These are phyloP conservation scores for Ceratobasidium sp. DNA, from an alignment of 1,284 basidiomycete species.

Conservation along the genomic window DNA sequence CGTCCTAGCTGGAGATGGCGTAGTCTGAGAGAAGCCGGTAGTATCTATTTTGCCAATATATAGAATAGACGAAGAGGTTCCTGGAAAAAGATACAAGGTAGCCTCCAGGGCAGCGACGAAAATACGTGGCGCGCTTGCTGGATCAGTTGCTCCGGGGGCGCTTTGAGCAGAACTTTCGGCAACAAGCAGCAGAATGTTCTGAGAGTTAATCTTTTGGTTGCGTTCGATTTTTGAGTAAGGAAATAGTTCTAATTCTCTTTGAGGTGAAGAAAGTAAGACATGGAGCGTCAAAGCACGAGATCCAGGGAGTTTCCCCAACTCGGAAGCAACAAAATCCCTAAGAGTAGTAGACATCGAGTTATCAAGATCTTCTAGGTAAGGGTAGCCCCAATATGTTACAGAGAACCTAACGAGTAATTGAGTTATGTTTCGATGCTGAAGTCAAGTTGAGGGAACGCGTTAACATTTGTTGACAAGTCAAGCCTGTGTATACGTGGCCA, in stretches of 20 bases:
- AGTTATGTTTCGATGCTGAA: too few species aligned
- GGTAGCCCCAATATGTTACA: too few species aligned
- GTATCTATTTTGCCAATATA: conserved; percentile 96
- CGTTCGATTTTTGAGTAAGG: conserved; percentile 68
- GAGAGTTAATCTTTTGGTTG: conserved; percentile 62
- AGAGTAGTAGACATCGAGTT: conserved; percentile 9
- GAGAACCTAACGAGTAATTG: too few species aligned
- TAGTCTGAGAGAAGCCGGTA: conserved; percentile 71
- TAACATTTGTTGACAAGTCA: conserved; percentile 8
- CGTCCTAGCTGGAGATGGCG: conserved; percentile 68
- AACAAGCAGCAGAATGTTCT: conserved; percentile 77
- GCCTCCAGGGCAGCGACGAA: conserved; percentile 85
- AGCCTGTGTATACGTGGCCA: conserved; percentile 1
- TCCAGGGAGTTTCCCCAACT: conserved; percentile 46
- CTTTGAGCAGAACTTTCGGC: conserved; percentile 57
- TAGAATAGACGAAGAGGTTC: conserved; percentile 74
- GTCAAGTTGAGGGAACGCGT: not conserved
- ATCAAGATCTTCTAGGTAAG: not conserved
- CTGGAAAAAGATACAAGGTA: conserved; percentile 76
- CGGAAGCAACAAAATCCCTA: conserved; percentile 34
- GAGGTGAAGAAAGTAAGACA: conserved; percentile 74
- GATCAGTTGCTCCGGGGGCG: conserved; percentile 42
- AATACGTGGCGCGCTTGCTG: conserved; percentile 54
- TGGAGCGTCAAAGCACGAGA: conserved; percentile 74
- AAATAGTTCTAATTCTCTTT: conserved; percentile 69